These are phyloP conservation scores for Prunus fruticosa DNA, from an alignment of 306 rosid species.

Conservation along the genomic window DNA sequence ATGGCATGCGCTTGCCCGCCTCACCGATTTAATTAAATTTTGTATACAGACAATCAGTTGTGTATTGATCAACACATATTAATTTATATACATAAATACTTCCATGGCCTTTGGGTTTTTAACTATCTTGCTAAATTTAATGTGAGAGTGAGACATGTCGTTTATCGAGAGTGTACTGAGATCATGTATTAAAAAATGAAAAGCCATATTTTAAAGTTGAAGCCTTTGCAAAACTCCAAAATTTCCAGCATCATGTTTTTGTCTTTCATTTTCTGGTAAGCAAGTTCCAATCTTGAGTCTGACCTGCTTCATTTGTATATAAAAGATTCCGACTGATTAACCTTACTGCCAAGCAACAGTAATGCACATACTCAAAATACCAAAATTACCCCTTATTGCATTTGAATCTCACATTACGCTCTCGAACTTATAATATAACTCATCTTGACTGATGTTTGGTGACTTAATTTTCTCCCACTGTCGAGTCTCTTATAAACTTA, in stretches of 20 bases:
- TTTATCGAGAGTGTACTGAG: conserved; percentile 10
- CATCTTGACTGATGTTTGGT: too few species aligned
- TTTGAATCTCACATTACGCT: too few species aligned
- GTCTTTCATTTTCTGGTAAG: conserved; percentile 19
- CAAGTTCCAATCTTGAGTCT: conserved; percentile 28
- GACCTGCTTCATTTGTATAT: conserved; percentile 11
- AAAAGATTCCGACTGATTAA: conserved; percentile 34
- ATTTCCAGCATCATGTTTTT: conserved; percentile 21
- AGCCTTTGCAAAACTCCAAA: conserved; percentile 25
- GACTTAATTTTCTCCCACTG: too few species aligned
- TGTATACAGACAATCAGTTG: not conserved
- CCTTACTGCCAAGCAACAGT: not conserved
- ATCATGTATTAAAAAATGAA: conserved; percentile 5
- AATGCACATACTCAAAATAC: not conserved
- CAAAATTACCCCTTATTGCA: not conserved
- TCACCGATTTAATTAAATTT: not conserved
- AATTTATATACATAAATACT: not conserved
- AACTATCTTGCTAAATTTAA: not conserved
- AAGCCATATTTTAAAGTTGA: not conserved
- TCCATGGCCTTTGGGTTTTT: conserved; percentile 10
- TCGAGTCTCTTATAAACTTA: too few species aligned
- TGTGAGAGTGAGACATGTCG: not conserved
- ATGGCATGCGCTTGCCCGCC: not conserved
- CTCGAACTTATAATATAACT: too few species aligned
- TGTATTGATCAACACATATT: not conserved